phyloP scores from a whole-genome alignment of 192 early-diverging fungal species.

The Funneliformis mosseae region DNA sequence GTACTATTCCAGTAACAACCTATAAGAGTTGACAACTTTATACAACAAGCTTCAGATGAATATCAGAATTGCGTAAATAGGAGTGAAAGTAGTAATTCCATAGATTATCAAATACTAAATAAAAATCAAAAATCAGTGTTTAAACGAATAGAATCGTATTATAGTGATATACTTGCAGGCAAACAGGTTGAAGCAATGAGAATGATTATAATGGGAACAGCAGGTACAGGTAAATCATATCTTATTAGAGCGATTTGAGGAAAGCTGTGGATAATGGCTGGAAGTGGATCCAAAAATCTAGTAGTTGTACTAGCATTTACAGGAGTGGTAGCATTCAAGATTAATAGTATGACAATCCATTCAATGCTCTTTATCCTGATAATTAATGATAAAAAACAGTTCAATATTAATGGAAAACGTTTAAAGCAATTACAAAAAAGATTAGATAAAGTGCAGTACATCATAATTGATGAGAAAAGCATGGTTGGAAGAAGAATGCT shows the following conservation, averaged over 20 bases:
- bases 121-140: background rate
- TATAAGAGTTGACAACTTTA: background rate
- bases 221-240: background rate
- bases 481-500: background rate
- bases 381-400: background rate
- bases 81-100: background rate
- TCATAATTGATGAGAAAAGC: background rate
- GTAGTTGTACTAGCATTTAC: background rate
- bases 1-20: background rate
- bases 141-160: background rate
- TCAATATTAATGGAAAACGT: background rate
- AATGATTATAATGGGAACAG: background rate
- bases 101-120: background rate
- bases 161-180: background rate
- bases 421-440: background rate
- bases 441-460: background rate
- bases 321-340: background rate
- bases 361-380: background rate
- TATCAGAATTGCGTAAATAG: background rate
- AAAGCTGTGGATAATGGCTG: no score
- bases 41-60: background rate
- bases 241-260: background rate
- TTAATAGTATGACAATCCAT: background rate
- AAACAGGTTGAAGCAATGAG: background rate
- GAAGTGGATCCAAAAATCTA: background rate